Conservation (phyloP, 257 asterid genomes). For the Forsythia viridissima region DNA sequence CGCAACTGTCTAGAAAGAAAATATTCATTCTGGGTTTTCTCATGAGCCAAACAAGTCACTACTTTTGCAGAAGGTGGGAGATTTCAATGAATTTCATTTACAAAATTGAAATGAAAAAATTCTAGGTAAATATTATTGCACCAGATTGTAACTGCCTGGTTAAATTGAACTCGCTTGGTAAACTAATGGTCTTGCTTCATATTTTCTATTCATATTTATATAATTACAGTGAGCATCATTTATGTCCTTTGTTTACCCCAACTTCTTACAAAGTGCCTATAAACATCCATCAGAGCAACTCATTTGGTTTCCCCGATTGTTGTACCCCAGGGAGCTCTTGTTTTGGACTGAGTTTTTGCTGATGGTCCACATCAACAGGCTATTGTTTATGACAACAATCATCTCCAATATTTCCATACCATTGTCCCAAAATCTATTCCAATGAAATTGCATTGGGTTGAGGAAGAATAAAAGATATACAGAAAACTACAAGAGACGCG, state of each 20-base stretch:
- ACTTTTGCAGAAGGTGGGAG: neutral
- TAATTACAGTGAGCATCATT: constrained; percentile 1
- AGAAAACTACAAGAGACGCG: constrained; percentile 64
- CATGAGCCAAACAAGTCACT: neutral
- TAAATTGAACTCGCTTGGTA: constrained; percentile 7
- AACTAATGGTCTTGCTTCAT: neutral
- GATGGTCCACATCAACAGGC: constrained; percentile 82
- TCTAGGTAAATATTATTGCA: neutral
- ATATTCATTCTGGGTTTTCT: neutral
- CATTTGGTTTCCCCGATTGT: constrained; percentile 57
- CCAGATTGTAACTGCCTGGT: neutral
- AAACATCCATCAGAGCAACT: constrained; percentile 29
- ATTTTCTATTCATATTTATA: neutral
- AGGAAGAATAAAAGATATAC: constrained; percentile 65
- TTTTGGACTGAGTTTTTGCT: constrained; percentile 94
- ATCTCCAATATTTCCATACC: constrained; percentile 72
- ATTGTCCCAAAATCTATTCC: constrained; percentile 55
- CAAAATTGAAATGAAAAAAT: neutral
- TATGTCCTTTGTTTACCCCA: constrained; percentile 7
- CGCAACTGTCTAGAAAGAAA: neutral
- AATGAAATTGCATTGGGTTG: constrained; percentile 69
- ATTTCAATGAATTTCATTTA: neutral
- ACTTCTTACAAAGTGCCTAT: constrained; percentile 15
- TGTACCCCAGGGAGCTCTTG: constrained; percentile 68
- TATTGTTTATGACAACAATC: constrained; percentile 68